A percentile compares a stretch with the other conserved stretches of the same genome.
These are phyloP conservation scores for Corynascus novoguineensis DNA, from an alignment of 495 filamentous ascomycete species.

Conservation along the genomic window DNA sequence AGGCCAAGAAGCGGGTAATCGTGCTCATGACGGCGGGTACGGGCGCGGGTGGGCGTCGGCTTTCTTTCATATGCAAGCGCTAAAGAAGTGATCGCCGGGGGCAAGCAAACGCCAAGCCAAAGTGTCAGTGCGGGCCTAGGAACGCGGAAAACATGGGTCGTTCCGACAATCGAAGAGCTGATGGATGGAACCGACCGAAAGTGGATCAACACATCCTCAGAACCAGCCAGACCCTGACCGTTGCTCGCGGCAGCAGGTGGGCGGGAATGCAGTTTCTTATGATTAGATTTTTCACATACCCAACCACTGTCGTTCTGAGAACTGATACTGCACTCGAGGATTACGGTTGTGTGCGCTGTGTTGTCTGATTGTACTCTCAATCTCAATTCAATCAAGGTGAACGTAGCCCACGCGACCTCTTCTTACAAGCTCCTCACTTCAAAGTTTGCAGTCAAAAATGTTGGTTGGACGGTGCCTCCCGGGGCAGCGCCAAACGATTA, in stretches of 20 bases:
- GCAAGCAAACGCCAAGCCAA: constrained; percentile 5
- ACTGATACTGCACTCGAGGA: no score
- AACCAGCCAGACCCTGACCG: neutral
- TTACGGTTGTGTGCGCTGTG: no score
- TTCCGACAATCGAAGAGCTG: no score
- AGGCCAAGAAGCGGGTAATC: neutral
- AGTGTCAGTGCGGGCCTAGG: neutral
- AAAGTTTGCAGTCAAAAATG: no score
- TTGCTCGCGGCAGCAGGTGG: no score
- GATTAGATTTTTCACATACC: no score
- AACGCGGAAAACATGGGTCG: constrained; percentile 2
- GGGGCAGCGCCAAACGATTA: neutral
- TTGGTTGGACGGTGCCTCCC: neutral
- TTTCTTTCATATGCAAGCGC: constrained; percentile 17
- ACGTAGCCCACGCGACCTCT: no score
- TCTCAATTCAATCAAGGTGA: no score
- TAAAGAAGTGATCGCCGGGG: neutral
- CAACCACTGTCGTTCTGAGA: no score
- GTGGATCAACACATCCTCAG: neutral
- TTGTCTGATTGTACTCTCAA: no score
- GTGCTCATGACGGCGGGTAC: neutral
- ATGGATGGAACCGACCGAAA: neutral
- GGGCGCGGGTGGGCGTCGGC: neutral
- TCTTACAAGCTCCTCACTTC: no score
- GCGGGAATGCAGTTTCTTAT: no score